A percentile compares a stretch with the other conserved stretches of the same genome.
Evolutionary conservation across 139 green algal species (phyloP).

Genomic region (Dunaliella primolecta): DNA sequence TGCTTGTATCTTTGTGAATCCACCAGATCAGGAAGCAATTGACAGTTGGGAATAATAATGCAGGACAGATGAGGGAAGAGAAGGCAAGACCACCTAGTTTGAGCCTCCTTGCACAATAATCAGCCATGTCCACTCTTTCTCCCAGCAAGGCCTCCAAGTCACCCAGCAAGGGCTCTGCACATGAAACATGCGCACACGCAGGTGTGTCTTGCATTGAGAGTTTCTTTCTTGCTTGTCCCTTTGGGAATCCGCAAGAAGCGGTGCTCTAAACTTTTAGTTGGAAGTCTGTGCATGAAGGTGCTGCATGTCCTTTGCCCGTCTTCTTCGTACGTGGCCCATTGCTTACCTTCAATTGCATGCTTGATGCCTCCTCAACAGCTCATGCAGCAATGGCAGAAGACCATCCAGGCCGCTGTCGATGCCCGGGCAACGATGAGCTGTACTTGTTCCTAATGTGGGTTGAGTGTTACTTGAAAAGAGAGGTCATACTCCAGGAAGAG

Average conservation of each 20-base stretch:
- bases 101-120: too few species aligned
- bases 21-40: too few species aligned
- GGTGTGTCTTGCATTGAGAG: not conserved
- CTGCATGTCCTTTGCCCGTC: not conserved
- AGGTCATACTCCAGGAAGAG: not conserved
- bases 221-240: not conserved
- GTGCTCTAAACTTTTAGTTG: too few species aligned
- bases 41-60: too few species aligned
- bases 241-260: too few species aligned
- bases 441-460: not conserved
- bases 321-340: too few species aligned
- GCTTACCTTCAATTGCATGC: too few species aligned
- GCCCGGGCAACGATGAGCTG: not conserved
- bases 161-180: not conserved
- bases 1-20: not conserved
- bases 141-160: not conserved
- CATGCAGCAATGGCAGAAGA: not conserved
- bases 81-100: too few species aligned
- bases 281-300: too few species aligned
- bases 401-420: not conserved
- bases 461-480: not conserved
- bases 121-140: not conserved
- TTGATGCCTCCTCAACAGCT: too few species aligned
- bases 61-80: too few species aligned
- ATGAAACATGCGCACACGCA: not conserved